Evolutionary conservation across 768 basidiomycete genomes (phyloP), one percentile per base, ranked within the genome.

Genomic region (Lactarius quietus): DNA sequence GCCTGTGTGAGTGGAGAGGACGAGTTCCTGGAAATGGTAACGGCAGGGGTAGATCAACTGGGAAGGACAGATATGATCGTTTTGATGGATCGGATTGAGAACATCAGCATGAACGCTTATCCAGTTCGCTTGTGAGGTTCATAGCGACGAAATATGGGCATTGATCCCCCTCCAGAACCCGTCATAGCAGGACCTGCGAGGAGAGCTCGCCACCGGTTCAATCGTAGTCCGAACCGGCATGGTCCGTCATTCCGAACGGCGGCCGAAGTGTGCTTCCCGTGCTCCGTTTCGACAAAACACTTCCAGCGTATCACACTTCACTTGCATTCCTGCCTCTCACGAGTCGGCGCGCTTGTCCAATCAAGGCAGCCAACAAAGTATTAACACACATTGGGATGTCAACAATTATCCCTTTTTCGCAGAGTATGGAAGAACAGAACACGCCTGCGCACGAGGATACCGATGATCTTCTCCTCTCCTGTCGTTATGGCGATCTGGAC

Each of bases 401-500:
- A 28, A 51, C 3, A n/a, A 33, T 33, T 33, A 33, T 33, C 33
- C 33, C 33, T 33, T 33, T 33, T 33, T 33, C 8, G 33, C 33
- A 33, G 33, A 23, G 10, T n/a, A 52, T 26, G 48, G 45, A 33
- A 8, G 26, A 48, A 12, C 15, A 17, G 18, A 26, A 23, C 14
- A 1, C 66, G 14, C 71, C 76, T 17, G 56, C 71, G 2, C 38
- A 17, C 5, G 85, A 87, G 57, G 84, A 89, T 28, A 77, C 76
- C 36, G 85, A 92, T 51, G 92, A 96, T 3, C 74, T 95, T 57
- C 78, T 98, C 15, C 85, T 95, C 6, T 82, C 90, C 26, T 90
- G 90, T 74, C 85, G 95, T 74, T 96, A 93, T 74, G 95, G 95
- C 45, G 94, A 96, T 68, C 76, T 93, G 62, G 85, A 89, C 55